These are phyloP conservation scores for Agarophyton chilense DNA, from an alignment of 23 red algal species.

Conservation along the genomic window DNA sequence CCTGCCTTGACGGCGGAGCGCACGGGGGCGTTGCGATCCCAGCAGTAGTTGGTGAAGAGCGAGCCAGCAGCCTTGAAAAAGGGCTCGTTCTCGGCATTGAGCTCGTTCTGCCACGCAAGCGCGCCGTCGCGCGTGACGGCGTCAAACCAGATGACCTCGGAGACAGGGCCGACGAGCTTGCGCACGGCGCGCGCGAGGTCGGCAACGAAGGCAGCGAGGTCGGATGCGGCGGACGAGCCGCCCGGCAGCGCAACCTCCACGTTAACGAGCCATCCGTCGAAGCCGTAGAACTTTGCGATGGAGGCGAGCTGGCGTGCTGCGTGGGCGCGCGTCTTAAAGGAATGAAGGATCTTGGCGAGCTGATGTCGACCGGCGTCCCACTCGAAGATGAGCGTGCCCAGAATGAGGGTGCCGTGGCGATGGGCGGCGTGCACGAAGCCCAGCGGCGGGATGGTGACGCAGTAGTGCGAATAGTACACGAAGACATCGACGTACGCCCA, in stretches of 20 bases:
- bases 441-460: conserved; percentile 71
- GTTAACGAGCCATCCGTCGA: conserved; percentile 96
- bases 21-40: conserved; percentile 64
- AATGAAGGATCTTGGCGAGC: conserved; percentile 47
- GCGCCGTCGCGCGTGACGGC: conserved; percentile 68
- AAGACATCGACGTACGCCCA: conserved; percentile 92
- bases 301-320: conserved; percentile 69
- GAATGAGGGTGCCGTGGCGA: conserved; percentile 63
- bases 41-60: conserved; percentile 79
- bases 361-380: conserved; percentile 46
- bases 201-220: conserved; percentile 57
- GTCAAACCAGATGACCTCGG: conserved; percentile 91
- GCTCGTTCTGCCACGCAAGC: conserved; percentile 63
- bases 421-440: conserved; percentile 84
- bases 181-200: conserved; percentile 56
- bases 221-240: conserved; percentile 15
- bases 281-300: conserved; percentile 78
- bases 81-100: conserved; percentile 77
- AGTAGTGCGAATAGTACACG: conserved; percentile 84
- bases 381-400: conserved; percentile 87
- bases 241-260: conserved; percentile 48
- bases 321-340: conserved; percentile 38
- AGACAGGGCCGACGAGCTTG: conserved; percentile 66
- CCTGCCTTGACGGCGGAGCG: conserved; percentile 52
- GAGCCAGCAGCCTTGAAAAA: conserved; percentile 75